These are phyloP conservation scores for Sphaerobolus stellatus DNA, from an alignment of 1,284 basidiomycete genomes.

Conservation along the genomic window DNA sequence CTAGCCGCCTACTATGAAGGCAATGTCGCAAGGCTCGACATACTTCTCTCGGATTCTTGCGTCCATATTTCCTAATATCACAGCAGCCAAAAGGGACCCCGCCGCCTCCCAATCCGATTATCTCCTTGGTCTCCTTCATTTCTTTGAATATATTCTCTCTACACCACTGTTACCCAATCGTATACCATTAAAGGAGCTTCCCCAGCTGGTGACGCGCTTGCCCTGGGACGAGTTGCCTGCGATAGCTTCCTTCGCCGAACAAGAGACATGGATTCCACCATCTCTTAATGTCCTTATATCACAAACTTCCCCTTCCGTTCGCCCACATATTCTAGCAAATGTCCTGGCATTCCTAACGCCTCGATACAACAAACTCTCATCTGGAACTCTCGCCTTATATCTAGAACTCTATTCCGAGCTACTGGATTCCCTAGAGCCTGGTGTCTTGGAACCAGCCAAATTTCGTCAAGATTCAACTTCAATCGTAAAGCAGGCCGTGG, in stretches of 20 bases:
- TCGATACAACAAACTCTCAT: conserved; percentile 48
- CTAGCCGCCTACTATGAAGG: conserved; percentile 7
- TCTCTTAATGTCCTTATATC: conserved; percentile 14
- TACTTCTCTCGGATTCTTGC: conserved; percentile 3
- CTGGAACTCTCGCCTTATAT: conserved; percentile 51
- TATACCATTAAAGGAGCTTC: conserved; percentile 54
- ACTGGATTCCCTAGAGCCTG: conserved; percentile 52
- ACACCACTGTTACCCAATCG: conserved; percentile 69
- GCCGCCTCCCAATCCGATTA: not conserved
- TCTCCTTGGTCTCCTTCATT: conserved; percentile 25
- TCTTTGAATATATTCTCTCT: conserved; percentile 54
- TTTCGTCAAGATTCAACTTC: conserved; percentile 20
- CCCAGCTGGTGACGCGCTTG: conserved; percentile 43
- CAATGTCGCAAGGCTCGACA: not conserved
- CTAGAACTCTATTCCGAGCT: conserved; percentile 51
- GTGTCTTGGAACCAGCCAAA: conserved; percentile 47
- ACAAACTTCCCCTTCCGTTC: conserved; percentile 32
- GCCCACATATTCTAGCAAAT: conserved; percentile 63
- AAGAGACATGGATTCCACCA: conserved; percentile 16
- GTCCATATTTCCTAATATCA: conserved; percentile 1
- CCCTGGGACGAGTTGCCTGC: conserved; percentile 30
- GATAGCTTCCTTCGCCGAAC: conserved; percentile 12
- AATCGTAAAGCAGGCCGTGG: not conserved
- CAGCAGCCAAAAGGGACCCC: not conserved
- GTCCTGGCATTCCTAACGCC: conserved; percentile 59